These are phyloP conservation scores for Blastobotrys petasosporus DNA, from an alignment of 1,139 yeast species.

Conservation along the genomic window DNA sequence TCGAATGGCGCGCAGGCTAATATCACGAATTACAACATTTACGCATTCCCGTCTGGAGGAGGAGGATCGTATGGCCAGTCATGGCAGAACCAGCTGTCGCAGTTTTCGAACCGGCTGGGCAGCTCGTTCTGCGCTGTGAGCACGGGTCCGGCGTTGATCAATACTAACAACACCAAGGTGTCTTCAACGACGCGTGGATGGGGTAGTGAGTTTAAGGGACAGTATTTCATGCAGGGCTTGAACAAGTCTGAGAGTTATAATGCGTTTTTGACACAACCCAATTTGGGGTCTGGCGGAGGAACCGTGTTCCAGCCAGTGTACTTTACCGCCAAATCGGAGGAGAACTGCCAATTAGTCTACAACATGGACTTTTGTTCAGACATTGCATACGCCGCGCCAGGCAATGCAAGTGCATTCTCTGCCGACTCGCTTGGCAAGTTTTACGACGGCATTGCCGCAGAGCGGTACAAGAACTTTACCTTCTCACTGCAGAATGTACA, in stretches of 20 bases:
- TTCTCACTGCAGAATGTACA: slow-evolving; percentile 70
- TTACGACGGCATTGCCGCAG: slow-evolving; percentile 61
- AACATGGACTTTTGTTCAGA: slow-evolving; percentile 69
- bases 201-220: slow-evolving; percentile 42
- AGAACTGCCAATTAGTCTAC: slow-evolving; percentile 65
- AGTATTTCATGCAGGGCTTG: slow-evolving; percentile 57
- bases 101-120: slow-evolving; percentile 32
- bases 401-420: slow-evolving; percentile 36
- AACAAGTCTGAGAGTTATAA: slow-evolving; percentile 57
- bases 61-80: too few species aligned
- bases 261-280: slow-evolving; percentile 58
- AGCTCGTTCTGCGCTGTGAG: slow-evolving; percentile 72
- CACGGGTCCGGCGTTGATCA: slow-evolving; percentile 34
- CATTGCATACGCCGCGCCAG: slow-evolving; percentile 87
- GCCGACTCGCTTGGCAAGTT: slow-evolving; percentile 35
- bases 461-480: slow-evolving; percentile 58
- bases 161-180: slow-evolving; percentile 36
- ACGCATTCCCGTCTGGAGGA: slow-evolving; percentile 26
- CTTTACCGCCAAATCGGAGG: slow-evolving; percentile 52
- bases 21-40: slow-evolving; percentile 21
- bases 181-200: slow-evolving; percentile 46
- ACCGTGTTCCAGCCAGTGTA: slow-evolving; percentile 52
- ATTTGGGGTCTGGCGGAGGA: slow-evolving; percentile 46
- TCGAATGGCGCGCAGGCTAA: slow-evolving; percentile 18
- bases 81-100: neutral